A percentile compares a stretch with the other conserved stretches of the same genome.
Conservation (phyloP, 2,329 filamentous ascomycete genomes). For the Claviceps pusilla region DNA sequence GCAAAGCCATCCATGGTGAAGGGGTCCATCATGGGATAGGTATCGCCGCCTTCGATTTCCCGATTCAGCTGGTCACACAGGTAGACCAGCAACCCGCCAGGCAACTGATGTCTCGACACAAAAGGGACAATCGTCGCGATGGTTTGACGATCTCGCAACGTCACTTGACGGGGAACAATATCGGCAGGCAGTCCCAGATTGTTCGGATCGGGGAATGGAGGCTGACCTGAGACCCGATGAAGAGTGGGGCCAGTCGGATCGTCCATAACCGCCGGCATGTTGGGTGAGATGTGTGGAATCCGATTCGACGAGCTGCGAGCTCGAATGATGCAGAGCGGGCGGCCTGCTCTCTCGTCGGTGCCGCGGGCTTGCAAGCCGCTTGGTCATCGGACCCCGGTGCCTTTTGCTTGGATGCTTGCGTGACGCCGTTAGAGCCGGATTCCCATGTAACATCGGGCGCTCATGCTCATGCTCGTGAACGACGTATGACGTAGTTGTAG, state of each 20-base stretch:
- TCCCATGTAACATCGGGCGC: background rate
- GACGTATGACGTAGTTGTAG: background rate
- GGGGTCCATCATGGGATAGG: constrained; percentile 73
- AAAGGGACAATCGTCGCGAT: constrained; percentile 75
- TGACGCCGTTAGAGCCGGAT: background rate
- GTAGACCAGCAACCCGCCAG: constrained; percentile 57
- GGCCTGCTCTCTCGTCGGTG: background rate
- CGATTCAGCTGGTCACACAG: constrained; percentile 73
- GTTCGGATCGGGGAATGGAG: constrained; percentile 48
- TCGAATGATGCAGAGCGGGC: background rate
- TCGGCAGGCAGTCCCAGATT: constrained; percentile 50
- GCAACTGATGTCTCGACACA: constrained; percentile 61
- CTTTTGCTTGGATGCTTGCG: background rate
- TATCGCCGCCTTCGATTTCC: constrained; percentile 84
- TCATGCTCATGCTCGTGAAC: background rate
- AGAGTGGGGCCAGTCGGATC: constrained; percentile 58
- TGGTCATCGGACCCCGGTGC: background rate
- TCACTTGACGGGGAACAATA: constrained; percentile 62
- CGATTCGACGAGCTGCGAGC: background rate
- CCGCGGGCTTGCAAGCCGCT: too few species aligned
- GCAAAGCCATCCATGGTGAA: constrained; percentile 63
- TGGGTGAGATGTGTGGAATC: background rate
- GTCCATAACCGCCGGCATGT: constrained; percentile 63
- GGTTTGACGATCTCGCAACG: constrained; percentile 68
- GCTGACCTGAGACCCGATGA: constrained; percentile 51